Evolutionary conservation across 2,329 filamentous ascomycete genomes (phyloP).

Genomic region (Bipolaris zeicola): DNA sequence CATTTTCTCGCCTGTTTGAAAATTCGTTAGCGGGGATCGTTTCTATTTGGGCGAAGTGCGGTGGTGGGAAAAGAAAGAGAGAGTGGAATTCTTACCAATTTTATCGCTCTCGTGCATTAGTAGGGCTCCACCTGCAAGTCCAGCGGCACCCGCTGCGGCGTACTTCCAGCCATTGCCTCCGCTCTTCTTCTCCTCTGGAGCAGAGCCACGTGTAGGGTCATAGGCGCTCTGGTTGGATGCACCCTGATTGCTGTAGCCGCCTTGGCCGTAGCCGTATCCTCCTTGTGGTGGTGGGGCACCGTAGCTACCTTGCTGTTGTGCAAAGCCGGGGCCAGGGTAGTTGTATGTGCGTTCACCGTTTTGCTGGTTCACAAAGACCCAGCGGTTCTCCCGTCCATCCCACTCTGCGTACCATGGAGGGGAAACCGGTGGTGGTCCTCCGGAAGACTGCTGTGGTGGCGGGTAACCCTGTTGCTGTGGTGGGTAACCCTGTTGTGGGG

Average conservation of each 20-base stretch:
- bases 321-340: slow-evolving; percentile 31
- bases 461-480: slow-evolving; percentile 4
- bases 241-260: slow-evolving; percentile 23
- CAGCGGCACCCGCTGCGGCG: slow-evolving; percentile 31
- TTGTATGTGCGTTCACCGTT: slow-evolving; percentile 31
- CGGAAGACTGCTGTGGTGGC: slow-evolving; percentile 13
- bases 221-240: slow-evolving; percentile 26
- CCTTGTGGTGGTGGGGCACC: slow-evolving; percentile 16
- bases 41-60: background rate
- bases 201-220: slow-evolving; percentile 20
- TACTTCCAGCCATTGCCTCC: slow-evolving; percentile 37
- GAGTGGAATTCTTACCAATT: slow-evolving; percentile 23
- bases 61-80: no score
- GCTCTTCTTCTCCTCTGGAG: slow-evolving; percentile 23
- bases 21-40: background rate
- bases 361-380: slow-evolving; percentile 37
- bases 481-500: slow-evolving; percentile 15
- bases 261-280: slow-evolving; percentile 20
- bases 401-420: slow-evolving; percentile 34
- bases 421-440: slow-evolving; percentile 32
- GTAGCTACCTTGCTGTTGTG: slow-evolving; percentile 27
- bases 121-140: slow-evolving; percentile 31
- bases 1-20: slow-evolving; percentile 21
- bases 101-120: slow-evolving; percentile 36
- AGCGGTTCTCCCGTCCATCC: slow-evolving; percentile 28